Percentiles rank a stretch among this genome's conserved stretches.
phyloP scores from a whole-genome alignment of 2,329 filamentous ascomycete species.

The Aspergillus versicolor region DNA sequence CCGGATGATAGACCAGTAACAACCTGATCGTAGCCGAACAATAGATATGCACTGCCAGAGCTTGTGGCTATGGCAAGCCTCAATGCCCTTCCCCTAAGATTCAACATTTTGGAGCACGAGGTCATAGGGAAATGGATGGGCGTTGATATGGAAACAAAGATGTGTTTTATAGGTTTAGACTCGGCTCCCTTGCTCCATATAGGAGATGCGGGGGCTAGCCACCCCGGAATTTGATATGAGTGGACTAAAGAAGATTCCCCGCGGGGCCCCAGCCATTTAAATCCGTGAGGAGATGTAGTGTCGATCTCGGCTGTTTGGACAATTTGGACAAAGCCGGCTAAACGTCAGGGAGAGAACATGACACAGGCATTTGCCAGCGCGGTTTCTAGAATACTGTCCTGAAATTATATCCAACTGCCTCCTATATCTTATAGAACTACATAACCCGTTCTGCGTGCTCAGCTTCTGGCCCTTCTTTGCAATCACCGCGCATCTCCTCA shows the following conservation, averaged over 20 bases:
- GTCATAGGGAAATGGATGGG: neutral
- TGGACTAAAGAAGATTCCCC: neutral
- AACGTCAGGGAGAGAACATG: too few species aligned
- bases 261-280: neutral
- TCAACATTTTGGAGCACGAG: neutral
- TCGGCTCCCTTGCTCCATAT: neutral
- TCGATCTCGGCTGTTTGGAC: neutral
- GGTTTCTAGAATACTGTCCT: too few species aligned
- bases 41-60: conserved; percentile 3
- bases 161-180: neutral
- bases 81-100: neutral
- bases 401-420: too few species aligned
- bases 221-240: too few species aligned
- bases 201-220: too few species aligned
- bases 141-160: neutral
- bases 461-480: neutral
- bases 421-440: too few species aligned
- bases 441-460: neutral
- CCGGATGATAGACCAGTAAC: too few species aligned
- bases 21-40: conserved; percentile 25
- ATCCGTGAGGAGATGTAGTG: too few species aligned
- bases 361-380: too few species aligned
- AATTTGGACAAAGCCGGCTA: neutral
- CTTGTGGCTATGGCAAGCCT: neutral
- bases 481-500: neutral